phyloP scores from a whole-genome alignment of 2,329 filamentous ascomycete species.

The Cercospora sp. region DNA sequence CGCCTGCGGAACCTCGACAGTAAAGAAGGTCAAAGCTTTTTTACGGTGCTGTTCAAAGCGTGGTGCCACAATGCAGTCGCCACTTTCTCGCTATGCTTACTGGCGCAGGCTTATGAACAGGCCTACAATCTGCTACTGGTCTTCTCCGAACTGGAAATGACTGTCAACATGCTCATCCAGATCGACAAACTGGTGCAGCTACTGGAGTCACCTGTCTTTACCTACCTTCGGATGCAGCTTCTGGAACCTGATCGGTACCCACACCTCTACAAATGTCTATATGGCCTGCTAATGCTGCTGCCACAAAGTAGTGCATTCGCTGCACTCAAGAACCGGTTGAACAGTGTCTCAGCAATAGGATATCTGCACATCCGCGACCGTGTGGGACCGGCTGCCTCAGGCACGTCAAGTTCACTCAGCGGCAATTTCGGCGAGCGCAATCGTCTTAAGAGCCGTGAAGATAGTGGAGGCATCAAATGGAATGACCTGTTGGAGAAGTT shows the following conservation, averaged over 20 bases:
- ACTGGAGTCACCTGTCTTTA: slow-evolving; percentile 95
- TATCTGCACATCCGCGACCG: slow-evolving; percentile 71
- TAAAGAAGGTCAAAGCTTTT: slow-evolving; percentile 91
- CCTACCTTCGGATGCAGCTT: slow-evolving; percentile 90
- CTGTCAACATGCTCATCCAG: slow-evolving; percentile 96
- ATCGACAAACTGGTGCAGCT: slow-evolving; percentile 98
- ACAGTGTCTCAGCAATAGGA: slow-evolving; percentile 95
- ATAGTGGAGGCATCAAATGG: slow-evolving; percentile 68
- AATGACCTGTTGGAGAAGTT: slow-evolving; percentile 93
- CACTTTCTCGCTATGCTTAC: slow-evolving; percentile 90
- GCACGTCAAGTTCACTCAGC: slow-evolving; percentile 39
- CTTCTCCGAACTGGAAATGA: slow-evolving; percentile 98
- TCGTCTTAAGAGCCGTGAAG: slow-evolving; percentile 74
- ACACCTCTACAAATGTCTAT: slow-evolving; percentile 86
- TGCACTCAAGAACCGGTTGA: slow-evolving; percentile 91
- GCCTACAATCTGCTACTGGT: slow-evolving; percentile 95
- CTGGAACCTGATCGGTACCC: slow-evolving; percentile 94
- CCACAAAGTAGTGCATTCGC: slow-evolving; percentile 97
- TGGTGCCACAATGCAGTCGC: slow-evolving; percentile 99
- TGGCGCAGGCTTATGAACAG: slow-evolving; percentile 97
- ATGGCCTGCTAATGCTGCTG: slow-evolving; percentile 95
- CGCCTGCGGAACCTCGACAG: slow-evolving; percentile 86
- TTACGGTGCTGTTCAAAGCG: slow-evolving; percentile 88
- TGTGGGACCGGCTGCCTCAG: slow-evolving; percentile 28
- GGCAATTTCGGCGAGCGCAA: slow-evolving; percentile 57